Base-by-base conservation (phyloP, 805 yeast genomes). In the Ogataea paradorogensis region DNA sequence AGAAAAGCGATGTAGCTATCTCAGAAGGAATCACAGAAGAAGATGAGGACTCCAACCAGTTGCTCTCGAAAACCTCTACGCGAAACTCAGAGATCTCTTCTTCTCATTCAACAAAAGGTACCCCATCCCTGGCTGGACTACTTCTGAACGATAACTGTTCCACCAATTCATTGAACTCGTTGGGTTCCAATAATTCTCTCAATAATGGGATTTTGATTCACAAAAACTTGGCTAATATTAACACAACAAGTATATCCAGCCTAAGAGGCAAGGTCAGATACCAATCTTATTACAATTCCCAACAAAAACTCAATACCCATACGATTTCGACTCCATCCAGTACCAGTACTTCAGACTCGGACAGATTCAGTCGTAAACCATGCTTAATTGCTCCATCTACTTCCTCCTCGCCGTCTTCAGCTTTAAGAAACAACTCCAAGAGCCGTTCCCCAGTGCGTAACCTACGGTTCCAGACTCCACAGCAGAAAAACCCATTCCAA, bases 1-100 rank as follows among this genome's bases (percentile, higher is more conserved):
- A 57, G 38, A 58, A 58, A 26, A 42, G 32, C 34, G 64, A 59
- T 29, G 59, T 55, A 23, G 56, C 58, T 9, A 58, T 56, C 15
- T 58, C 50, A 5, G 64, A 59, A 41, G 62, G 54, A 29, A 55
- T 54, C 15, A 47, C 48, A 10, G 63, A 58, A 35, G 63, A 59
- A 42, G 59, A 52, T 34, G 45, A 30, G 28, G 32, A 35, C 14
- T 30, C 25, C 3, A 42, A 36, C 18, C 40, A 31, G 18, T 34
- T 43, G 10, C 41, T 45, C 8, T 33, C 45, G 15, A 46, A 45
- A n/a, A 36, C 43, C 9, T 35, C 44, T 9, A 35, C 53, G 8
- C 49, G 45, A n/a, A 45, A 36, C 29, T 52, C 54, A 7, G 60
- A 54, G 25, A 27, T 45, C 9, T 50, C 55, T 7, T 49, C 52